These are phyloP conservation scores for Ramaria sp. DNA, from an alignment of 768 basidiomycete genomes.

Conservation along the genomic window DNA sequence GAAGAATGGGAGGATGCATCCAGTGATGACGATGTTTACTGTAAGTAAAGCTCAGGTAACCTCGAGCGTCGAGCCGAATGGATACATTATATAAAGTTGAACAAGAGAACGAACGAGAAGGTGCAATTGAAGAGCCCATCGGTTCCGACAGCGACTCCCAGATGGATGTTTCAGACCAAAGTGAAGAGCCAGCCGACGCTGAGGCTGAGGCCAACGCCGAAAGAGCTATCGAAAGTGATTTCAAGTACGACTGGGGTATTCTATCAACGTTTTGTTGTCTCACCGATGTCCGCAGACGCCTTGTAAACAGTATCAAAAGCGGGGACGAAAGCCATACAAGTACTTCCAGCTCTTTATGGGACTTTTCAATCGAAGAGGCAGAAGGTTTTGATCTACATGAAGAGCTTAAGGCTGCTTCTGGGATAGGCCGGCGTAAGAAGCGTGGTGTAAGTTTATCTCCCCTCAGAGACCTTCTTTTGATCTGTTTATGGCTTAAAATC, in stretches of 20 bases:
- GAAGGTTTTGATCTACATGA: slow-evolving; percentile 45
- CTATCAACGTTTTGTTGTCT: slow-evolving; percentile 11
- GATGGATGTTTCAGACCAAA: slow-evolving; percentile 14
- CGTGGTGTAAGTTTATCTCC: slow-evolving; percentile 24
- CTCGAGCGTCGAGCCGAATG: not conserved
- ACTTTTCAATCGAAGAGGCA: slow-evolving; percentile 57
- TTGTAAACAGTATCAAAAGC: slow-evolving; percentile 54
- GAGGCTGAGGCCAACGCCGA: slow-evolving; percentile 19
- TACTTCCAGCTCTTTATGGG: slow-evolving; percentile 59
- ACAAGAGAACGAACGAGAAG: not conserved
- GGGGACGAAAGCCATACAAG: slow-evolving; percentile 33
- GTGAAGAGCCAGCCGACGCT: slow-evolving; percentile 26
- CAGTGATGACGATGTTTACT: not conserved
- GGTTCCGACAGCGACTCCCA: slow-evolving; percentile 1
- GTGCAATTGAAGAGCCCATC: not conserved
- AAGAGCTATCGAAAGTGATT: slow-evolving; percentile 43
- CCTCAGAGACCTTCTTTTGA: not conserved
- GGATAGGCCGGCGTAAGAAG: slow-evolving; percentile 45
- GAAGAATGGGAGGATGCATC: not conserved
- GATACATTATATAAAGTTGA: not conserved
- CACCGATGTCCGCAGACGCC: slow-evolving; percentile 35
- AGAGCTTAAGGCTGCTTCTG: slow-evolving; percentile 63
- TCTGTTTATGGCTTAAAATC: slow-evolving; percentile 2
- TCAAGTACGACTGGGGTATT: slow-evolving; percentile 34
- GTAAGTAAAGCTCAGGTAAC: not conserved